Conservation (phyloP, 2,329 filamentous ascomycete genomes). For the Phyllosticta citribraziliensis region DNA sequence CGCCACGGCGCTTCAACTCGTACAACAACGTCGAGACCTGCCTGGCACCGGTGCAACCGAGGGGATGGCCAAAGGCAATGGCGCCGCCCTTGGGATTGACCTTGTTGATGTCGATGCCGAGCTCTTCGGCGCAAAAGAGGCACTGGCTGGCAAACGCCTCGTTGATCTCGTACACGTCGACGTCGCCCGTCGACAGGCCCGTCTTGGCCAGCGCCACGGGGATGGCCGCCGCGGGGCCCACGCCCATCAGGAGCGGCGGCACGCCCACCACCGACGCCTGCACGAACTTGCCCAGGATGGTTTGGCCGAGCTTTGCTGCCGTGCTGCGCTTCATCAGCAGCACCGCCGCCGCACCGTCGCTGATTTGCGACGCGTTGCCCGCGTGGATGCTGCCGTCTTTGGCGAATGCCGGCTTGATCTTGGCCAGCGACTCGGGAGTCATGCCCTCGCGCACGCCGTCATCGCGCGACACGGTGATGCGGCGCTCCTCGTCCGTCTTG, state of each 20-base stretch:
- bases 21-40: constrained; percentile 89
- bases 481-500: constrained; percentile 77
- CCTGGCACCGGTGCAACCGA: constrained; percentile 87
- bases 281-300: constrained; percentile 87
- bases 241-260: constrained; percentile 86
- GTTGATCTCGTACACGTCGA: constrained; percentile 98
- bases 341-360: constrained; percentile 85
- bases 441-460: constrained; percentile 81
- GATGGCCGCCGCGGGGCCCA: constrained; percentile 93
- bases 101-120: constrained; percentile 73
- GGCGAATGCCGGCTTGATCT: constrained; percentile 83
- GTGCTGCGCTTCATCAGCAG: constrained; percentile 91
- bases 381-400: constrained; percentile 92
- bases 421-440: constrained; percentile 77
- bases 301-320: constrained; percentile 78
- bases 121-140: constrained; percentile 83
- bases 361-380: constrained; percentile 92
- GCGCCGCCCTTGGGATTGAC: constrained; percentile 96
- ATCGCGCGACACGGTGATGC: constrained; percentile 73
- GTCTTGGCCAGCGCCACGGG: constrained; percentile 83
- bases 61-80: constrained; percentile 90
- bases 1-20: constrained; percentile 72
- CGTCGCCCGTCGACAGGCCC: constrained; percentile 71
- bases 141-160: constrained; percentile 96
- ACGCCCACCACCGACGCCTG: constrained; percentile 79